phyloP scores from a whole-genome alignment of 116 monocot species.

The Iris pallida region DNA sequence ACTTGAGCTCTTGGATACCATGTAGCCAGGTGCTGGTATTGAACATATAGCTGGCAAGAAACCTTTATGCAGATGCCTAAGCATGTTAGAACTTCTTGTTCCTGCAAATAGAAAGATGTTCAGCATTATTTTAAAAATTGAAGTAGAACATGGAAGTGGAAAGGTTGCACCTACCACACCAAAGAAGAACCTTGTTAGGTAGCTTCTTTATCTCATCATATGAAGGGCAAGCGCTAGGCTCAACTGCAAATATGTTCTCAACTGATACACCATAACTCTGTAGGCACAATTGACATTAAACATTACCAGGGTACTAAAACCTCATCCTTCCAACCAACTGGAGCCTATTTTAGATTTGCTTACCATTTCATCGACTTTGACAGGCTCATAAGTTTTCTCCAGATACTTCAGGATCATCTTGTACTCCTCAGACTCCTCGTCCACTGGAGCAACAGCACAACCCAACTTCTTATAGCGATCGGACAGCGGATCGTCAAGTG shows the following conservation, averaged over 20 bases:
- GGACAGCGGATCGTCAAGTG: constrained; percentile 43
- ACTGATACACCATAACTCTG: constrained; percentile 52
- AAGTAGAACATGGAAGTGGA: background rate
- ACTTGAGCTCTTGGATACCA: constrained; percentile 29
- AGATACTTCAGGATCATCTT: constrained; percentile 64
- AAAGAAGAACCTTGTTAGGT: constrained; percentile 64
- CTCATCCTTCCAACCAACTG: background rate
- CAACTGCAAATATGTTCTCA: constrained; percentile 55
- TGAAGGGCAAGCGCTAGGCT: constrained; percentile 36
- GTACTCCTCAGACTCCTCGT: constrained; percentile 57
- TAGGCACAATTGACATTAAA: background rate
- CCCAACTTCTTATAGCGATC: constrained; percentile 42
- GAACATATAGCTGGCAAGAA: constrained; percentile 51
- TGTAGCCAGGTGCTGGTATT: constrained; percentile 70
- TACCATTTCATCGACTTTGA: constrained; percentile 46
- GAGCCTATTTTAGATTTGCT: background rate
- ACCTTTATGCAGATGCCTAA: constrained; percentile 60
- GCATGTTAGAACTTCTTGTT: constrained; percentile 54
- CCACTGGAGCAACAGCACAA: constrained; percentile 34
- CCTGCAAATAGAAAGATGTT: constrained; percentile 22
- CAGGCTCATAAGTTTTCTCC: constrained; percentile 52
- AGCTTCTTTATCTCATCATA: constrained; percentile 62
- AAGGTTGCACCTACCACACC: constrained; percentile 57
- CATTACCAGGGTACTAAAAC: background rate
- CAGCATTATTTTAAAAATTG: background rate